Conservation (phyloP, 257 asterid species). For the Fraxinus cuspidata region DNA sequence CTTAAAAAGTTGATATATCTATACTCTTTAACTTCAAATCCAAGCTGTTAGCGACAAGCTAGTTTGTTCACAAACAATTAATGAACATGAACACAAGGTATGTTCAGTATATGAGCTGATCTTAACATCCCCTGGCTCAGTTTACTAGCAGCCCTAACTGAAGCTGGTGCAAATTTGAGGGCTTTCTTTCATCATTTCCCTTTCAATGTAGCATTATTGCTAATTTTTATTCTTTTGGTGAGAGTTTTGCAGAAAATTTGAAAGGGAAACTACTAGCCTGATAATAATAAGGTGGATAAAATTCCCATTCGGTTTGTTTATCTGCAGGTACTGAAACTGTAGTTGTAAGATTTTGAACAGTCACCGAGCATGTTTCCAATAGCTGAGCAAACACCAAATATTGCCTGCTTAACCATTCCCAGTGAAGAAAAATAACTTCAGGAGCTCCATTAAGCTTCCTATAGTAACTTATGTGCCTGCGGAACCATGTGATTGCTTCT, state of each 20-base stretch:
- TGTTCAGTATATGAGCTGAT: not conserved
- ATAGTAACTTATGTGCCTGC: conserved; percentile 69
- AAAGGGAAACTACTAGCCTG: conserved; percentile 51
- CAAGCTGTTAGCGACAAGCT: not conserved
- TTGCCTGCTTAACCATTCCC: conserved; percentile 99
- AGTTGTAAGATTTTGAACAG: conserved; percentile 44
- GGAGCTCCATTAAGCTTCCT: conserved; percentile 72
- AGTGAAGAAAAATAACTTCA: conserved; percentile 79
- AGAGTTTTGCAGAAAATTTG: not conserved
- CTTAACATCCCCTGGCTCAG: not conserved
- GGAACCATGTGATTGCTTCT: conserved; percentile 89
- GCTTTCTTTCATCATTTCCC: not conserved
- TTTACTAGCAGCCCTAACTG: not conserved
- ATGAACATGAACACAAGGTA: not conserved
- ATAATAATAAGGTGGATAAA: conserved; percentile 77
- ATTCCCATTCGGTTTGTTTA: conserved; percentile 85
- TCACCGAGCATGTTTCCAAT: conserved; percentile 77
- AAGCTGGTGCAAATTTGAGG: not conserved
- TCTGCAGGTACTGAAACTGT: conserved; percentile 56
- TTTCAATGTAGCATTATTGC: not conserved
- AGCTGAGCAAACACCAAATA: conserved; percentile 85
- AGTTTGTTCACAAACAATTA: not conserved
- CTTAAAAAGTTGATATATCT: not conserved
- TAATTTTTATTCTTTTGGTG: not conserved
- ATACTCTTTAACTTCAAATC: not conserved